A percentile compares a stretch with the other conserved stretches of the same genome.
These are phyloP conservation scores for Yamadazyma takamatsuzukensis DNA, from an alignment of 805 yeast species.

Conservation along the genomic window DNA sequence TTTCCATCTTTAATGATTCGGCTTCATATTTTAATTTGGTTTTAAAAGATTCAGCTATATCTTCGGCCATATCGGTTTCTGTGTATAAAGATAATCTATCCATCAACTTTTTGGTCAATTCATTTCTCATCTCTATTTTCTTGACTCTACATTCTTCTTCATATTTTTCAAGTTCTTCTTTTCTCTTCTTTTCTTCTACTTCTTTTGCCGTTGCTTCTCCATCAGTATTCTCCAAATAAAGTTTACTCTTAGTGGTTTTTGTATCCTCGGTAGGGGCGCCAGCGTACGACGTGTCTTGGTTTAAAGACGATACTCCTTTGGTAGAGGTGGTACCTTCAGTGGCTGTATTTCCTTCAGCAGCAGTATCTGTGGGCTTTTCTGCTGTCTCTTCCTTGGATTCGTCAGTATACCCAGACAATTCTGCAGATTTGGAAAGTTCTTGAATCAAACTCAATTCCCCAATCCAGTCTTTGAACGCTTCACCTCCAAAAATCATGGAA, in stretches of 20 bases:
- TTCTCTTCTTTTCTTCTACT: slow-evolving; percentile 44
- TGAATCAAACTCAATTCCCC: slow-evolving; percentile 67
- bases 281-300: background rate
- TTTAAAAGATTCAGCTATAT: slow-evolving; percentile 48
- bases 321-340: background rate
- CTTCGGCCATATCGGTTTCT: slow-evolving; percentile 42
- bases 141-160: slow-evolving; percentile 76
- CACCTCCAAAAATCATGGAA: slow-evolving; percentile 80
- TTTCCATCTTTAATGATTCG: slow-evolving; percentile 74
- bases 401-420: slow-evolving; percentile 34
- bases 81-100: slow-evolving; percentile 42
- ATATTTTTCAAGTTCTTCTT: slow-evolving; percentile 54
- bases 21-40: slow-evolving; percentile 76
- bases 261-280: background rate
- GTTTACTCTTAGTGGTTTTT: slow-evolving; percentile 1
- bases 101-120: slow-evolving; percentile 54
- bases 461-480: slow-evolving; percentile 72
- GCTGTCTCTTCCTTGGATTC: slow-evolving; percentile 22
- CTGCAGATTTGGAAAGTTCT: slow-evolving; percentile 41
- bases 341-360: background rate
- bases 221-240: slow-evolving; percentile 10
- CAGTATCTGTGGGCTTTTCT: slow-evolving; percentile 11
- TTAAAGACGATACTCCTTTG: no score
- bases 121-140: slow-evolving; percentile 61
- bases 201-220: slow-evolving; percentile 22